A percentile compares a stretch with the other conserved stretches of the same genome.
These are phyloP conservation scores for Juglanconis sp. DNA, from an alignment of 2,329 filamentous ascomycete genomes.

Conservation along the genomic window DNA sequence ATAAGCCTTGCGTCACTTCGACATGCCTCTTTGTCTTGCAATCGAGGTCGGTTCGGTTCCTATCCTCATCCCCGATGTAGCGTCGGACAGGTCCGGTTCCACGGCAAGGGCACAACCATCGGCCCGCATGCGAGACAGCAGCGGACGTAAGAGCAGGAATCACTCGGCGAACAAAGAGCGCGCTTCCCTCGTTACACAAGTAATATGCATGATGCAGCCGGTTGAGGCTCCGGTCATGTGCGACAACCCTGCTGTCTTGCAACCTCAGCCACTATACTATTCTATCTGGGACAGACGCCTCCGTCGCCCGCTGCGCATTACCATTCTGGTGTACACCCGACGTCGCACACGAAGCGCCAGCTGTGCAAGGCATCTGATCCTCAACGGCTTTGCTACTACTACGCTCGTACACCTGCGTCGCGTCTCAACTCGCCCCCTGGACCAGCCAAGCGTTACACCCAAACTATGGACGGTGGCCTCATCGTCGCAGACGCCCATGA, in stretches of 20 bases:
- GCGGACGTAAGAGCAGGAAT: not conserved
- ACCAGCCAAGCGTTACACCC: not conserved
- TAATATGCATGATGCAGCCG: constrained; percentile 25
- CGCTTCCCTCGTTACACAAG: constrained; percentile 21
- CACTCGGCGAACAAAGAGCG: not conserved
- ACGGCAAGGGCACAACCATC: not conserved
- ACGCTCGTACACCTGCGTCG: not conserved
- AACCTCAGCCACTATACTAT: not conserved
- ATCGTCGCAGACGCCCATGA: constrained; percentile 6
- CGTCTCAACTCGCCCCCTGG: not conserved
- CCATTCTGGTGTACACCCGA: not conserved
- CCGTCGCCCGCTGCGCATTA: not conserved
- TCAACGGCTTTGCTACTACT: not conserved
- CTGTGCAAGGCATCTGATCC: not conserved
- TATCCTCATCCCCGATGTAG: not conserved
- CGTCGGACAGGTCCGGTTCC: not conserved
- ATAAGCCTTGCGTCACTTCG: not conserved
- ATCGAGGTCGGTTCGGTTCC: not conserved
- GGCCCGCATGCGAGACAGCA: constrained; percentile 3
- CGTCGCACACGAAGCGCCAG: not conserved
- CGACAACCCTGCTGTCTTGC: constrained; percentile 5
- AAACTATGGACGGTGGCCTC: not conserved
- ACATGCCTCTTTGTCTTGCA: not conserved
- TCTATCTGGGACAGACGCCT: constrained; percentile 3
- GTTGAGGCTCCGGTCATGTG: constrained; percentile 12